Conservation (phyloP, 164 flowering plant species). For the Piper betle region DNA sequence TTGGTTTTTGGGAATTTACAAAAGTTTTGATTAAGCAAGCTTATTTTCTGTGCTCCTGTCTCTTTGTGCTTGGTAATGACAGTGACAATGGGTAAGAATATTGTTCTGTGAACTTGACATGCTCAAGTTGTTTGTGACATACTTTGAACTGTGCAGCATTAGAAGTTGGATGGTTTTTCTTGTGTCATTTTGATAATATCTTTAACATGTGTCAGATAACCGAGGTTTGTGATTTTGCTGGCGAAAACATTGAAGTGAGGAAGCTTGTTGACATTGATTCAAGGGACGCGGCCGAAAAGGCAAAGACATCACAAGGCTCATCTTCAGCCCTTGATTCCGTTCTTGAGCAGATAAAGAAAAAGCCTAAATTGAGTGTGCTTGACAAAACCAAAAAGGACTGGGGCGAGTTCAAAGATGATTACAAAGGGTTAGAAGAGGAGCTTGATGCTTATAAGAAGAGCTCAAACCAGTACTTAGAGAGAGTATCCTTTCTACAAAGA, state of each 20-base stretch:
- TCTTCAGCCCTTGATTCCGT: constrained; percentile 80
- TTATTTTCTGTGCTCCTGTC: no score
- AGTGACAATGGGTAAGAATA: no score
- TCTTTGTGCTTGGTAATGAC: no score
- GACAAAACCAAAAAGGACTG: constrained; percentile 97
- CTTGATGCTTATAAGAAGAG: no score
- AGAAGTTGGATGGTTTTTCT: not conserved
- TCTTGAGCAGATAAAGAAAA: constrained; percentile 93
- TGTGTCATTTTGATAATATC: not conserved
- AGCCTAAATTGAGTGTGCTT: constrained; percentile 83
- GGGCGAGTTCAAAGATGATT: constrained; percentile 97
- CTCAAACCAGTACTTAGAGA: no score
- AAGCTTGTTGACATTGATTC: constrained; percentile 70
- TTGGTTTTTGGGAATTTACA: no score
- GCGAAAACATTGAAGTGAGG: constrained; percentile 66
- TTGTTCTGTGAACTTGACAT: no score
- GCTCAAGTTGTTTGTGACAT: no score
- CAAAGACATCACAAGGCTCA: constrained; percentile 27
- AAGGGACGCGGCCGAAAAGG: constrained; percentile 67
- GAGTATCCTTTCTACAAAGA: no score
- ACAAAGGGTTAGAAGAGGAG: no score
- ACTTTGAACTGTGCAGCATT: no score
- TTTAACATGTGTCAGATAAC: constrained; percentile 29
- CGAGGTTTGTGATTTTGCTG: constrained; percentile 89
- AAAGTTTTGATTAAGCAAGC: no score